Percentiles rank a stretch among this genome's conserved stretches.
Evolutionary conservation across 805 yeast genomes (phyloP).

Genomic region (Candida golubevii): DNA sequence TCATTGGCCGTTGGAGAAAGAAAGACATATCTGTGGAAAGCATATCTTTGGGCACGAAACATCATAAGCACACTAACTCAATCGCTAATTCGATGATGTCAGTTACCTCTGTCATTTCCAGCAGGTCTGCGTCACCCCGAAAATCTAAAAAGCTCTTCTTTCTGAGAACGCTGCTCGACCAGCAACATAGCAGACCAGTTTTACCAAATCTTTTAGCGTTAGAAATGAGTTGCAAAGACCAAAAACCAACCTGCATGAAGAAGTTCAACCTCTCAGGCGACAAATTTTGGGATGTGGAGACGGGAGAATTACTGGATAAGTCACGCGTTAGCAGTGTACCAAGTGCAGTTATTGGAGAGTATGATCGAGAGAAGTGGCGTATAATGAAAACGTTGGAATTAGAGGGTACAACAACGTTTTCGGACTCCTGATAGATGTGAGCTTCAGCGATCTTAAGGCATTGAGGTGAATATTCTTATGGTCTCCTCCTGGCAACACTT

Average conservation of each 20-base stretch:
- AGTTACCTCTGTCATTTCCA: conserved; percentile 24
- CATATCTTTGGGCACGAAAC: conserved; percentile 20
- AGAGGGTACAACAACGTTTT: too few species aligned
- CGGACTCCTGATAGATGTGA: too few species aligned
- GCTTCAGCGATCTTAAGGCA: too few species aligned
- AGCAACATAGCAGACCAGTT: conserved; percentile 3
- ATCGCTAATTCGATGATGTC: conserved; percentile 26
- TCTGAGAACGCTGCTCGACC: conserved; percentile 9
- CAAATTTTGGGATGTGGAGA: conserved; percentile 28
- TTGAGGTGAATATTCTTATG: too few species aligned
- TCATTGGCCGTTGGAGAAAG: conserved; percentile 19
- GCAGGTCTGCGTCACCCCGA: conserved; percentile 30
- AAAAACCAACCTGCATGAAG: too few species aligned
- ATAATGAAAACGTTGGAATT: conserved; percentile 38
- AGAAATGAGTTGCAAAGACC: too few species aligned
- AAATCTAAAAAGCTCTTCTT: conserved; percentile 24
- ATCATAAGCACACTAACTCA: conserved; percentile 18
- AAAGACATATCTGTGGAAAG: conserved; percentile 27
- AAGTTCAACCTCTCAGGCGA: neutral
- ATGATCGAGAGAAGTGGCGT: conserved; percentile 64
- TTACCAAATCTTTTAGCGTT: too few species aligned
- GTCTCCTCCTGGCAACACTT: too few species aligned
- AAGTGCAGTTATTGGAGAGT: conserved; percentile 57
- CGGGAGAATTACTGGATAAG: conserved; percentile 31
- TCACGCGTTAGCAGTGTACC: conserved; percentile 47